Evolutionary conservation across 805 yeast species (phyloP).

Genomic region (Pichia occidentalis): DNA sequence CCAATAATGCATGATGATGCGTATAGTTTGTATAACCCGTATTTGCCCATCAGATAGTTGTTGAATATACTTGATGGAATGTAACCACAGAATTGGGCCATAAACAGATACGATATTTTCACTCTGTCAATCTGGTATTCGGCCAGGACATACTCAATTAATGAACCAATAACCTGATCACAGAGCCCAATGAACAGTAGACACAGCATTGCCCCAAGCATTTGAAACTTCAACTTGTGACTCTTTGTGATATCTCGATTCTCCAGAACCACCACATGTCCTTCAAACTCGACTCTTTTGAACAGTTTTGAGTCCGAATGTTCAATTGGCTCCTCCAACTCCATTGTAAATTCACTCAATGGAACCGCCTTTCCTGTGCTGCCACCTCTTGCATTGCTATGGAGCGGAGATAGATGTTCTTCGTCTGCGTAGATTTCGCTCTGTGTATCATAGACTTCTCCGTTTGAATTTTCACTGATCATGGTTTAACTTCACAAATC

Average conservation of each 20-base stretch:
- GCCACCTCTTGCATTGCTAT: no score
- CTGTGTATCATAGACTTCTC: neutral
- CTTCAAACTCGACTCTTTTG: slow-evolving; percentile 13
- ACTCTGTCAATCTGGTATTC: slow-evolving; percentile 44
- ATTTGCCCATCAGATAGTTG: slow-evolving; percentile 33
- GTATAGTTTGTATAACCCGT: slow-evolving; percentile 48
- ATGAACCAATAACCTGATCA: slow-evolving; percentile 57
- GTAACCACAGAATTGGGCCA: slow-evolving; percentile 51
- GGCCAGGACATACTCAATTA: slow-evolving; percentile 45
- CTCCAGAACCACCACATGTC: slow-evolving; percentile 29
- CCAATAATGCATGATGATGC: slow-evolving; percentile 12
- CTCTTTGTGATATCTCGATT: slow-evolving; percentile 36
- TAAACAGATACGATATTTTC: slow-evolving; percentile 42
- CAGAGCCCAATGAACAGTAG: slow-evolving; percentile 47
- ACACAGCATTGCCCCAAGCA: slow-evolving; percentile 32
- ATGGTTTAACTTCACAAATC: no score
- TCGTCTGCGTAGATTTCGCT: neutral
- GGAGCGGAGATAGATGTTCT: neutral
- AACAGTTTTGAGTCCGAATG: neutral
- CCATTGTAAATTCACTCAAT: neutral
- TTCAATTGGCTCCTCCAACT: neutral
- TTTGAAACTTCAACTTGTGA: slow-evolving; percentile 36
- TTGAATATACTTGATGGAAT: slow-evolving; percentile 44
- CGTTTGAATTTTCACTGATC: no score
- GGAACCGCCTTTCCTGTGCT: neutral